Evolutionary conservation across 257 asterid species (phyloP).

Genomic region (Datura wrightii): DNA sequence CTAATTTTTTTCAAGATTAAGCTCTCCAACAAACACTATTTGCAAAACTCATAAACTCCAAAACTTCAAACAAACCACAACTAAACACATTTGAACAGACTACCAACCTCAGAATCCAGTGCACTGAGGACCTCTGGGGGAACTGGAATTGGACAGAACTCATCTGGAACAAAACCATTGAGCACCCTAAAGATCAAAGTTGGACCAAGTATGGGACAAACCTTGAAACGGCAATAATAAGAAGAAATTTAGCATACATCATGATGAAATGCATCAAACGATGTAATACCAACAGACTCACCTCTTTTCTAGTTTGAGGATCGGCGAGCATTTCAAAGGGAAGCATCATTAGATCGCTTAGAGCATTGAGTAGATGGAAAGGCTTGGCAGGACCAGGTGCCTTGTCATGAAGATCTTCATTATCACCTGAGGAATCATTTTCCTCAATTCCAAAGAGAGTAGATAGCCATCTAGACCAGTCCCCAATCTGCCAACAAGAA

Average conservation of each 20-base stretch:
- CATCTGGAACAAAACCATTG: constrained; percentile 76
- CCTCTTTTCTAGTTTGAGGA: constrained; percentile 78
- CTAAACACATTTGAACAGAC: neutral
- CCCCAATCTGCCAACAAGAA: constrained; percentile 64
- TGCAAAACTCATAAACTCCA: neutral
- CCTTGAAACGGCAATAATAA: constrained; percentile 47
- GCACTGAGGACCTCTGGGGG: constrained; percentile 66
- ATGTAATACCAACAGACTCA: constrained; percentile 36
- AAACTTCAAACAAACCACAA: neutral
- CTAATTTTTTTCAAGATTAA: constrained; percentile 1
- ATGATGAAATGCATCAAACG: neutral
- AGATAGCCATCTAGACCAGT: constrained; percentile 90
- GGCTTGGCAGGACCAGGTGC: constrained; percentile 61
- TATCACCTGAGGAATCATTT: constrained; percentile 49
- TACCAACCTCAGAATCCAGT: constrained; percentile 68
- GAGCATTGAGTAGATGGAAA: constrained; percentile 72
- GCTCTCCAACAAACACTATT: neutral
- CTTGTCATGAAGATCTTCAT: constrained; percentile 35
- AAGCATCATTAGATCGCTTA: constrained; percentile 94
- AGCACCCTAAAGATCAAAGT: constrained; percentile 69
- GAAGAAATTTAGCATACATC: constrained; percentile 33
- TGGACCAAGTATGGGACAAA: constrained; percentile 81
- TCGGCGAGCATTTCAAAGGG: constrained; percentile 84
- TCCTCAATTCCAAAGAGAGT: constrained; percentile 81
- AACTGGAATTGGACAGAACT: constrained; percentile 85